Base-by-base conservation (phyloP, 805 yeast species). In the Saccharomycopsis babjevae region DNA sequence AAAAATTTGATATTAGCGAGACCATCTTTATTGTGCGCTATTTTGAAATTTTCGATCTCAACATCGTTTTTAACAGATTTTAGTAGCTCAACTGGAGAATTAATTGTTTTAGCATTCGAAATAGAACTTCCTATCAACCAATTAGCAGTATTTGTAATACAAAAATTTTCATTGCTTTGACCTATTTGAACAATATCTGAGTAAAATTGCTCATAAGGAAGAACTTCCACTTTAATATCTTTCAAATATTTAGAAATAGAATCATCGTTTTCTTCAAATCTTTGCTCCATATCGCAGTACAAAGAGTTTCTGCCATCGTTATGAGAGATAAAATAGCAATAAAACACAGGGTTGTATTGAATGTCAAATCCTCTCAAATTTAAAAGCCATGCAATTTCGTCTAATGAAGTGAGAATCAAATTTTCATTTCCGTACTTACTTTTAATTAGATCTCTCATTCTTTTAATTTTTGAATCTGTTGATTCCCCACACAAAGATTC, bases 321-420 rank as follows among this genome's bases (percentile, higher is more conserved):
- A 25, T 56, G 54, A 8, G 77, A 63, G 0, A 80, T 69, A 1
- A 82, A 75, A 67, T 84, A 88, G 8, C 92, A 77, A 72, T 84
- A 90, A 70, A 93, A 94, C 1, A 91, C 93, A 0, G 98, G 97
- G 68, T 86, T 86, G 70, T 80, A 93, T 4, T 85, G 85, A 62
- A 93, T 85, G 70, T 93, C 98, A 25, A 79, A 81, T 5, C 92
- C 89, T 65, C 99, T 82, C 60, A 93, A 74, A 69, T 93, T 93
- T 69, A 91, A 80, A 52, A 91, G 73, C 97, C 97, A 92, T 7
- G 96, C 94, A 64, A 91, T 83, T 66, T 92, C 97, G 74, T 93
- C 97, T 58, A 92, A 73, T 1, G 91, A 84, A n/a, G 84, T 77
- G 2, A 89, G 76, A 15, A 91, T 74, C 55, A 89, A 76, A 1